A percentile compares a stretch with the other conserved stretches of the same genome.
Conservation (phyloP, 306 rosid species). For the Begonia fuchsioides region DNA sequence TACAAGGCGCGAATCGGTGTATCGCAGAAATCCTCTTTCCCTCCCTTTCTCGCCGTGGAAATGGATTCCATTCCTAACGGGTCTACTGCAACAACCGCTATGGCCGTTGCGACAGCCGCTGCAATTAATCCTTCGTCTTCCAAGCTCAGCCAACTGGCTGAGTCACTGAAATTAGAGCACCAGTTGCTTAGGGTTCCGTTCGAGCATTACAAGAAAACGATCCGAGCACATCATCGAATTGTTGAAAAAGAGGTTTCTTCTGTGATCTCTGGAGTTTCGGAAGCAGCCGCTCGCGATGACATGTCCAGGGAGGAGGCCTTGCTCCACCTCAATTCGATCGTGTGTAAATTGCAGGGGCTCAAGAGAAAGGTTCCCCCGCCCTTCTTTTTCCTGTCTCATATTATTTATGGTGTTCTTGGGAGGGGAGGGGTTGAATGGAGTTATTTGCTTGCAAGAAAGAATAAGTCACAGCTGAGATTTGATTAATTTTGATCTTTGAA, state of each 20-base stretch:
- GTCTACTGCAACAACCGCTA: conserved; percentile 20
- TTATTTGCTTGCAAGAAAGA: not conserved
- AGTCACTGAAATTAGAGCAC: conserved; percentile 80
- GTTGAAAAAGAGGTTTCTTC: conserved; percentile 72
- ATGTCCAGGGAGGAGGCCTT: conserved; percentile 52
- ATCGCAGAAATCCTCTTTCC: not conserved
- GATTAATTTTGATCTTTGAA: no score
- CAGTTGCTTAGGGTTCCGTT: conserved; percentile 94
- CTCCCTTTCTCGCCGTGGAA: conserved; percentile 20
- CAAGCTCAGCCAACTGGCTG: conserved; percentile 38
- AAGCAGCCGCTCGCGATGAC: conserved; percentile 31
- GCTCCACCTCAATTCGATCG: conserved; percentile 63
- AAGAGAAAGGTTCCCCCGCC: conserved; percentile 59
- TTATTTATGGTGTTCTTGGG: not conserved
- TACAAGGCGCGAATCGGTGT: not conserved
- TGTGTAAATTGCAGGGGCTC: conserved; percentile 70
- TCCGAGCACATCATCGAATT: conserved; percentile 79
- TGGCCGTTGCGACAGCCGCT: conserved; percentile 9
- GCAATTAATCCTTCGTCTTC: conserved; percentile 18
- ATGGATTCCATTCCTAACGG: conserved; percentile 52
- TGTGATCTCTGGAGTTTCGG: conserved; percentile 49
- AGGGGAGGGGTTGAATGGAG: not conserved
- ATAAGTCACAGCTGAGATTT: no score
- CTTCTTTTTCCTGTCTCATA: conserved; percentile 5
- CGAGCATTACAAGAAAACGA: conserved; percentile 91